Base-by-base conservation (phyloP, 768 basidiomycete species). In the Xerocomellus intermedius region DNA sequence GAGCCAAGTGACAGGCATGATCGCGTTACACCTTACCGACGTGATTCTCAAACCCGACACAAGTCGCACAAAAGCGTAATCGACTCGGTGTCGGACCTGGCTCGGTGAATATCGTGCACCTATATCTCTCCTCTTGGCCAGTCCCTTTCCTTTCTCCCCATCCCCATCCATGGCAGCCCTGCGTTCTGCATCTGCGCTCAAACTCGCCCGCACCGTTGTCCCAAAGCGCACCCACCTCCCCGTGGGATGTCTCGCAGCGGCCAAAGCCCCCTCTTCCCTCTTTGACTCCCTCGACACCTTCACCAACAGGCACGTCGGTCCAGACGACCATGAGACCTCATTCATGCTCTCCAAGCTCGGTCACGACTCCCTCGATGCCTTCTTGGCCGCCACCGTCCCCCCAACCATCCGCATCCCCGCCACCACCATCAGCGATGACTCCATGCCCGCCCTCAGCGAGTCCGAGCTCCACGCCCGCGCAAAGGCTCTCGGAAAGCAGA, bases 221-320 rank as follows among this genome's bases (percentile, higher is more conserved):
- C 48, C 62, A 52, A 68, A 48, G 59, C 57, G 61, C 47, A 19
- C 53, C 51, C 47, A 61, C 51, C 52, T 64, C 35, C 26, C 50
- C 38, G 73, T 79, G 26, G 55, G 71, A 32, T 74, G 76, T 48
- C 75, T 89, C 54, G 86, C 87, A 26, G 86, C 85, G 13, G 77
- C 83, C 51, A 84, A 81, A 67, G 72, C 79, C 22, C 80, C 83
- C 12, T 60, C 77, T 1, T 82, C 85, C 30, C 78, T 95, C 59
- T 93, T 96, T 69, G 80, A 86, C 13, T 84, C 94, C 2, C 78
- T 97, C 59, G 96, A 99, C 75, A 89, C 86, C 33, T 98, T 98
- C 75, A 71, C 85, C 42, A 85, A 91, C 63, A 85, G 96, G 32
- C 96, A 99, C 72, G 85, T 98, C 62, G 97, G 96, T 14, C 96